Evolutionary conservation across 345 rosid species (phyloP).

Genomic region (Melaleuca alternifolia): DNA sequence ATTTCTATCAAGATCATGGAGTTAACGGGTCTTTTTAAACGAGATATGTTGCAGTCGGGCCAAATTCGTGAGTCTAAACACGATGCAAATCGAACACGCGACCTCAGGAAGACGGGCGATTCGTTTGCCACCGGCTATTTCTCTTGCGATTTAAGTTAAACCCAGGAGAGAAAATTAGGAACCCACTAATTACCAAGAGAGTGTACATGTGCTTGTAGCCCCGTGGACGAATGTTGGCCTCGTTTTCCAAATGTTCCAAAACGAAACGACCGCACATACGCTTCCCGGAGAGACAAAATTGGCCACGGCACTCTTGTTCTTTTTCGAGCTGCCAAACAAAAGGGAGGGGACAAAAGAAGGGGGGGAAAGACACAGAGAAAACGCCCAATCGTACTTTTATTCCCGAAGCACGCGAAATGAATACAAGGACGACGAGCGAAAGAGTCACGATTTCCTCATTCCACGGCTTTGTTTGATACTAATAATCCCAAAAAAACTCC

Average conservation of each 20-base stretch:
- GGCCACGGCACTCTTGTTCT: not conserved
- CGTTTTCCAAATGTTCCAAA: not conserved
- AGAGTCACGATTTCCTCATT: not conserved
- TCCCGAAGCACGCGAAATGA: not conserved
- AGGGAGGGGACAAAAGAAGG: not conserved
- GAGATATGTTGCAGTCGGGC: fast-evolving
- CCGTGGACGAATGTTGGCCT: not conserved
- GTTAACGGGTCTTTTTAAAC: fast-evolving
- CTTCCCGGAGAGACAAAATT: not conserved
- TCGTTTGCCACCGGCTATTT: not conserved
- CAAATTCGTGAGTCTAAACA: fast-evolving
- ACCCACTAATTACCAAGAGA: not conserved
- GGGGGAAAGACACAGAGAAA: no score
- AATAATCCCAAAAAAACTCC: no score
- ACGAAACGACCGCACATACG: no score
- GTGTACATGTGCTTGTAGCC: not conserved
- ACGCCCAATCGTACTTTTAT: not conserved
- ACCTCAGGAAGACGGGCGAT: not conserved
- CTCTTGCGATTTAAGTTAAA: not conserved
- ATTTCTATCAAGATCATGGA: not conserved
- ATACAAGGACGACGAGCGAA: not conserved
- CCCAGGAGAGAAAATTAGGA: not conserved
- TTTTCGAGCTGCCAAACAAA: not conserved
- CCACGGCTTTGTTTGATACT: not conserved
- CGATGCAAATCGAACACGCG: not conserved